Evolutionary conservation across 495 filamentous ascomycete species (phyloP), one percentile per base, ranked within the genome.

Genomic region (Parachaetomium inaequale): DNA sequence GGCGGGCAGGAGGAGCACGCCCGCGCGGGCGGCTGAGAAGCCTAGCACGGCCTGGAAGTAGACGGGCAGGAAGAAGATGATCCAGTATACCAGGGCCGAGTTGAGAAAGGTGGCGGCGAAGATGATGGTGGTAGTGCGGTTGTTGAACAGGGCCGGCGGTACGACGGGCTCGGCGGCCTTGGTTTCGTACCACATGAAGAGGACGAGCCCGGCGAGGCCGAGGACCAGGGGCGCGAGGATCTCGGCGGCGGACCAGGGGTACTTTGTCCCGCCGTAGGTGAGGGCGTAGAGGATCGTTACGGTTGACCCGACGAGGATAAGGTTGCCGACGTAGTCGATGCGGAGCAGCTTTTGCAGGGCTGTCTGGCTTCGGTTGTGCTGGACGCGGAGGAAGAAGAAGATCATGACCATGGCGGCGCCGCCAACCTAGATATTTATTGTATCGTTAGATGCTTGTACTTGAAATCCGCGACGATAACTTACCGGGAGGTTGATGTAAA

Each of bases 31-130:
- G 0, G 74, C 69, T 1, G 71, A 70, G 17, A 15, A 2, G n/a
- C 42, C n/a, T 2, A 3, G 72, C 4, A 82, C 75, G 2, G 69
- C 68, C 46, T 81, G 78, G 70, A 82, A 83, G 64, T 81, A 83
- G 14, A 82, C 63, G 1, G 80, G 75, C 0, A 84, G 52, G 65
- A 81, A 81, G 64, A 74, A 81, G 23, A 72, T 59, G n/a, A 68
- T 55, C 75, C 75, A 80, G 46, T 70, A 66, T 8, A 59, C 53
- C n/a, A 67, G 29, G 23, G 65, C 21, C 3, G 63, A 58, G 54
- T 68, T 55, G 21, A 74, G 43, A 49, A 73, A 73, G 0, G 68
- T 71, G 45, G 50, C 21, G 38, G 55, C 50, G 46, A 68, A 66
- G 21, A 62, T 40, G 60, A 63, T 63, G 43, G 55, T 55, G 2